These are phyloP conservation scores for Myriangium duriaei DNA, from an alignment of 2,329 filamentous ascomycete genomes.

Conservation along the genomic window DNA sequence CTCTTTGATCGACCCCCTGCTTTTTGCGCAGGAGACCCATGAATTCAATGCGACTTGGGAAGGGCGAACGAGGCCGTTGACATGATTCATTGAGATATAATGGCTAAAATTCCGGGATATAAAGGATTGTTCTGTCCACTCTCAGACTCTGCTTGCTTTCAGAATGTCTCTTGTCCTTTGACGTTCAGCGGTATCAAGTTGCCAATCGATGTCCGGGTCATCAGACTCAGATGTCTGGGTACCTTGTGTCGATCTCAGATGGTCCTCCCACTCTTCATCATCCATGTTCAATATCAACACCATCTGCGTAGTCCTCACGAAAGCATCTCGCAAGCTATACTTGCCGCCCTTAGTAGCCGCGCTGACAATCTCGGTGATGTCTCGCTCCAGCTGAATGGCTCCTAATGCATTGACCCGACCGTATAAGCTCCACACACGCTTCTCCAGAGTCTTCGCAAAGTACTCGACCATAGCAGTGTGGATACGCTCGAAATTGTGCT, in stretches of 20 bases:
- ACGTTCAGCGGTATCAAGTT: slow-evolving; percentile 61
- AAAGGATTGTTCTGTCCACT: no score
- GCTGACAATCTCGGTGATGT: slow-evolving; percentile 63
- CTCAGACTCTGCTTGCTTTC: no score
- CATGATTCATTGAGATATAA: no score
- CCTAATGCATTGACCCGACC: slow-evolving; percentile 71
- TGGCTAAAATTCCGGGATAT: no score
- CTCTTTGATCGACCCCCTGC: no score
- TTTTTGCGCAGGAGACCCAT: no score
- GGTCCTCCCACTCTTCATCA: slow-evolving; percentile 85
- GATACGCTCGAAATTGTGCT: slow-evolving; percentile 61
- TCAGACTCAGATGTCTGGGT: slow-evolving; percentile 34
- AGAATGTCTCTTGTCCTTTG: slow-evolving; percentile 48
- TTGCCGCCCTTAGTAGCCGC: slow-evolving; percentile 54
- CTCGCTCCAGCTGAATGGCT: slow-evolving; percentile 70
- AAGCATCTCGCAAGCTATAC: slow-evolving; percentile 66
- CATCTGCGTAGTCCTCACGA: slow-evolving; percentile 66
- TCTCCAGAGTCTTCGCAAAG: slow-evolving; percentile 70
- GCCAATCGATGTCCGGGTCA: slow-evolving; percentile 58
- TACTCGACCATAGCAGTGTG: slow-evolving; percentile 62
- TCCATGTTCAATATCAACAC: slow-evolving; percentile 87
- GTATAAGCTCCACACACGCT: slow-evolving; percentile 69
- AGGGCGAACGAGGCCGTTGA: no score
- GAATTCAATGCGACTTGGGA: no score
- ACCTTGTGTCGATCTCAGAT: no score